Evolutionary conservation across 768 basidiomycete species (phyloP), one percentile per base, ranked within the genome.

Genomic region (Filobasidium wieringae): DNA sequence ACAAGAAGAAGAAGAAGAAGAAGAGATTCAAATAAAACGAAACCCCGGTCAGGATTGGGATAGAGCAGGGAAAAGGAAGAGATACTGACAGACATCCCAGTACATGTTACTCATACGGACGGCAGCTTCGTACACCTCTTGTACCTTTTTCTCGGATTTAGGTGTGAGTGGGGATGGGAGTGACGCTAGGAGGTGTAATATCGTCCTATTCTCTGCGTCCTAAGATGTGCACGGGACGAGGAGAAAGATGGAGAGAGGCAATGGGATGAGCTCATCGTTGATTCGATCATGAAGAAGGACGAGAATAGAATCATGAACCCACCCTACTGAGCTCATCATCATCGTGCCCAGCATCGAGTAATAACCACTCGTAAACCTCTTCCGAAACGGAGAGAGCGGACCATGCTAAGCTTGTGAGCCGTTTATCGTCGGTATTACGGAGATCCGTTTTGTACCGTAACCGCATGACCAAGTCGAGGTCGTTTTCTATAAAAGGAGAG

Each of bases 151-250:
- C 17, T 37, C 32, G 2, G 36, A 66, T 9, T 77, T 72, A 36
- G 73, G 67, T 4, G 49, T 41, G 52, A 59, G 27, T 1, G 76
- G 74, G 6, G 85, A 82, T 53, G 81, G 84, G 40, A 85, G 78
- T 64, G 89, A 88, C 26, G 91, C 89, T n/a, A 96, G 81, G 11
- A 93, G 79, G 78, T 91, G 89, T 47, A 95, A 82, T 45, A 95
- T 85, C 0, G 91, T 95, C 70, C 91, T 91, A 67, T 87, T 87
- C 68, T 93, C 90, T 6, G 81, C 81, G 71, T 96, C 92, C 92
- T 95, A 66, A 27, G 63, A 22, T 8, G 24, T 43, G 7, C 41
- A 43, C 15, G 24, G 41, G 36, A 9, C 11, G 9, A 37, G 50
- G 3, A 61, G 53, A 17, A 63, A 58, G 34, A 61, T 59, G 8